Percentiles rank a stretch among this genome's conserved stretches.
phyloP scores from a whole-genome alignment of 257 asterid genomes.

The Cinchona pubescens region DNA sequence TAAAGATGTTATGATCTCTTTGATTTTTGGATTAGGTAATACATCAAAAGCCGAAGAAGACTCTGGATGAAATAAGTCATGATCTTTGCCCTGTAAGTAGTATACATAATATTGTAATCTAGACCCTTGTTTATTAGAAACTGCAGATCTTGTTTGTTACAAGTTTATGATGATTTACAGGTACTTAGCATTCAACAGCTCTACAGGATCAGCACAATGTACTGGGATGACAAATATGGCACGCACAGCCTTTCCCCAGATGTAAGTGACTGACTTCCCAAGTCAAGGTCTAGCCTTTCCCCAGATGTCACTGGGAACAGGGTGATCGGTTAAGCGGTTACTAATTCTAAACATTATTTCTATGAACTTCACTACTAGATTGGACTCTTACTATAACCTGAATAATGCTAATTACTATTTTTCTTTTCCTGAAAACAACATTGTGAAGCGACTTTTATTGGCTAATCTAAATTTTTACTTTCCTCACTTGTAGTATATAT shows the following conservation, averaged over 20 bases:
- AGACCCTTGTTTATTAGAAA: background rate
- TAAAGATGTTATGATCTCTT: slow-evolving; percentile 11
- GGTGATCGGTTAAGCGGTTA: background rate
- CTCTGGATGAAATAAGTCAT: slow-evolving; percentile 90
- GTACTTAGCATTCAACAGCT: slow-evolving; percentile 96
- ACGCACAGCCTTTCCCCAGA: slow-evolving; percentile 92
- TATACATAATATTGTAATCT: background rate
- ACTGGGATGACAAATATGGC: slow-evolving; percentile 99
- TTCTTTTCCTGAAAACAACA: background rate
- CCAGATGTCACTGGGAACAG: background rate
- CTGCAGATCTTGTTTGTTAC: slow-evolving; percentile 2
- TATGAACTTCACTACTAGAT: background rate
- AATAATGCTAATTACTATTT: background rate
- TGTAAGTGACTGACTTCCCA: slow-evolving; percentile 40
- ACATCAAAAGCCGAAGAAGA: slow-evolving; percentile 98
- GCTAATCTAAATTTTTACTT: background rate
- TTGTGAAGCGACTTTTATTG: background rate
- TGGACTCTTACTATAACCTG: background rate
- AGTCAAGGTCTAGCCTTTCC: background rate
- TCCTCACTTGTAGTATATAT: background rate
- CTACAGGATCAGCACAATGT: slow-evolving; percentile 98
- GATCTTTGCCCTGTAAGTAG: slow-evolving; percentile 93
- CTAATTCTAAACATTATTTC: background rate
- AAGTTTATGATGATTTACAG: slow-evolving; percentile 36
- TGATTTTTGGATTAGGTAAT: slow-evolving; percentile 60